phyloP scores from a whole-genome alignment of 1,284 basidiomycete species.

The Apiotrichum porosum region DNA sequence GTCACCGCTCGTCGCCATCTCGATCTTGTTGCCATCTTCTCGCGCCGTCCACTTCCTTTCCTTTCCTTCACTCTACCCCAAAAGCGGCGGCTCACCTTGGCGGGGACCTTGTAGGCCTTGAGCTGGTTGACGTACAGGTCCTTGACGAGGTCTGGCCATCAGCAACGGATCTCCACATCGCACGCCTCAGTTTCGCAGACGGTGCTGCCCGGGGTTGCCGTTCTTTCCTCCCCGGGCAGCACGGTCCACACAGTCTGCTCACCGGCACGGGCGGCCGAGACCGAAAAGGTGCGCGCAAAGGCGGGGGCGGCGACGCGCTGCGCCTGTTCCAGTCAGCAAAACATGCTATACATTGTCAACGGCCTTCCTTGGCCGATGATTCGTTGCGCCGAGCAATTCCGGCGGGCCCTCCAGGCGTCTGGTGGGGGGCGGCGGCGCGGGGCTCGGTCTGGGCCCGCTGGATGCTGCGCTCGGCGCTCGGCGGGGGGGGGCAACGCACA shows the following conservation, averaged over 20 bases:
- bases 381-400: too few relatives aligned
- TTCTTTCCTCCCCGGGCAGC: too few relatives aligned
- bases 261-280: slow-evolving; percentile 68
- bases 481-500: slow-evolving; percentile 20
- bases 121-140: slow-evolving; percentile 87
- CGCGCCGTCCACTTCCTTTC: neutral
- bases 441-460: neutral
- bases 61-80: too few relatives aligned
- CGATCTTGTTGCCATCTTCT: neutral
- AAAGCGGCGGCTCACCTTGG: slow-evolving; percentile 46
- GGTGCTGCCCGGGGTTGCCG: too few relatives aligned
- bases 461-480: neutral
- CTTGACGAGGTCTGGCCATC: slow-evolving; percentile 73
- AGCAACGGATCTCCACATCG: neutral
- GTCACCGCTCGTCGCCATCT: too few relatives aligned
- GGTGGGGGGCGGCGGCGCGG: neutral
- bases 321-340: slow-evolving; percentile 19
- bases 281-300: slow-evolving; percentile 55
- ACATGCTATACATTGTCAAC: too few relatives aligned
- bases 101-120: slow-evolving; percentile 73
- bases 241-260: slow-evolving; percentile 2
- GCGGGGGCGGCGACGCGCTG: slow-evolving; percentile 31
- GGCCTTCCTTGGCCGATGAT: neutral
- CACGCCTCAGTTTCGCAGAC: too few relatives aligned
- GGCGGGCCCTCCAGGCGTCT: too few relatives aligned